phyloP scores from a whole-genome alignment of 257 asterid genomes.

The Misopates orontium region DNA sequence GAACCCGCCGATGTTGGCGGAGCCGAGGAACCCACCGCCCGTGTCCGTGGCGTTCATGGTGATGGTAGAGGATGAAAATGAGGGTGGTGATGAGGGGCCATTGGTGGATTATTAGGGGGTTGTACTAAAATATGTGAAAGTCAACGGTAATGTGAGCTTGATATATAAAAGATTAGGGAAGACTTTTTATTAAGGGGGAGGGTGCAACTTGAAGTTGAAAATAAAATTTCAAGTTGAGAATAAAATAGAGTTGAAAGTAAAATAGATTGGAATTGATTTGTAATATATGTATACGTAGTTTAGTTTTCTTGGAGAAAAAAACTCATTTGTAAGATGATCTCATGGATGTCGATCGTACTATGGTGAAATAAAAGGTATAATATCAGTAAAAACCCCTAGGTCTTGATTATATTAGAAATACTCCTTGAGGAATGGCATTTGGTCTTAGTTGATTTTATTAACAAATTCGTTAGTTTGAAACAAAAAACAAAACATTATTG shows the following conservation, averaged over 20 bases:
- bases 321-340: too few relatives aligned
- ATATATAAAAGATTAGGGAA: slow-evolving; percentile 24
- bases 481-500: too few relatives aligned
- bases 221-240: background rate
- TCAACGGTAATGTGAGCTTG: slow-evolving; percentile 36
- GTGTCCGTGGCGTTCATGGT: slow-evolving; percentile 51
- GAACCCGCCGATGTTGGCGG: slow-evolving; percentile 64
- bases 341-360: too few relatives aligned
- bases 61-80: slow-evolving; percentile 1
- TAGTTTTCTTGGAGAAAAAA: too few relatives aligned
- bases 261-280: too few relatives aligned
- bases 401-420: too few relatives aligned
- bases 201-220: slow-evolving; percentile 34
- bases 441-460: too few relatives aligned
- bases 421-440: too few relatives aligned
- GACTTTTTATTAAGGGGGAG: slow-evolving; percentile 35
- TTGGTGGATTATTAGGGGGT: slow-evolving; percentile 29
- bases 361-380: too few relatives aligned
- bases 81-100: slow-evolving; percentile 38
- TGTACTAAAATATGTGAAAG: slow-evolving; percentile 14
- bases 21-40: slow-evolving; percentile 51
- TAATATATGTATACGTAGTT: too few relatives aligned
- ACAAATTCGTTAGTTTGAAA: too few relatives aligned
- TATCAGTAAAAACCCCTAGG: too few relatives aligned
- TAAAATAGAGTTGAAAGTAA: slow-evolving; percentile 5